Percentiles rank a stretch among this genome's conserved stretches.
phyloP scores from a whole-genome alignment of 164 flowering plant species.

The Vitis rupestris region DNA sequence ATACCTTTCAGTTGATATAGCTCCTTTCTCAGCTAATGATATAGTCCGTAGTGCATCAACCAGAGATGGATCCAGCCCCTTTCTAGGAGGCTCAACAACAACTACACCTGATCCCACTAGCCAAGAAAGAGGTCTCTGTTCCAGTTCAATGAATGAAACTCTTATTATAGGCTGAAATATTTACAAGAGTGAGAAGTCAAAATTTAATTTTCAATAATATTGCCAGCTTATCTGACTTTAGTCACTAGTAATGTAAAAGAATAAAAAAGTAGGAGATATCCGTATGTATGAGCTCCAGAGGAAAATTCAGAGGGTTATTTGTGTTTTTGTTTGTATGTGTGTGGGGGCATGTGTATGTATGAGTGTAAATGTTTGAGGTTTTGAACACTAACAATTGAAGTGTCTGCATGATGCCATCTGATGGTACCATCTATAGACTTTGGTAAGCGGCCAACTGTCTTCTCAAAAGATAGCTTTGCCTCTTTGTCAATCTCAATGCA shows the following conservation, averaged over 20 bases:
- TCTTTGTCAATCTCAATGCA: conserved; percentile 93
- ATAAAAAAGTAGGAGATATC: not conserved
- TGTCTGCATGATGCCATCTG: conserved; percentile 94
- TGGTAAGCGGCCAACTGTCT: conserved; percentile 74
- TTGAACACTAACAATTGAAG: conserved; percentile 62
- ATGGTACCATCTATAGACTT: conserved; percentile 58
- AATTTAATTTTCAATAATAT: too few relatives aligned
- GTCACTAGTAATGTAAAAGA: too few relatives aligned
- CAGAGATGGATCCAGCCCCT: conserved; percentile 79
- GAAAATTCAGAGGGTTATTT: too few relatives aligned
- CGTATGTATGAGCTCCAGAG: too few relatives aligned
- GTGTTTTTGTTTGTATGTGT: too few relatives aligned
- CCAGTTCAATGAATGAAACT: too few relatives aligned
- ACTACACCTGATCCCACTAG: conserved; percentile 83
- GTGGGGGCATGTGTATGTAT: not conserved
- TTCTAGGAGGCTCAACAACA: conserved; percentile 94
- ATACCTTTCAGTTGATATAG: conserved; percentile 51
- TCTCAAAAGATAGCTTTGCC: conserved; percentile 85
- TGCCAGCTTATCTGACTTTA: too few relatives aligned
- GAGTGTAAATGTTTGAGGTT: not conserved
- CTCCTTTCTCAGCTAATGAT: conserved; percentile 38
- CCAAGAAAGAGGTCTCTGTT: conserved; percentile 85
- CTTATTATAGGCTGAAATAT: too few relatives aligned
- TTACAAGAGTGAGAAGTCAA: too few relatives aligned
- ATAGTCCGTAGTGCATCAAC: conserved; percentile 50